A percentile compares a stretch with the other conserved stretches of the same genome.
phyloP scores from a whole-genome alignment of 2,329 filamentous ascomycete species.

The Colletotrichum sojae region DNA sequence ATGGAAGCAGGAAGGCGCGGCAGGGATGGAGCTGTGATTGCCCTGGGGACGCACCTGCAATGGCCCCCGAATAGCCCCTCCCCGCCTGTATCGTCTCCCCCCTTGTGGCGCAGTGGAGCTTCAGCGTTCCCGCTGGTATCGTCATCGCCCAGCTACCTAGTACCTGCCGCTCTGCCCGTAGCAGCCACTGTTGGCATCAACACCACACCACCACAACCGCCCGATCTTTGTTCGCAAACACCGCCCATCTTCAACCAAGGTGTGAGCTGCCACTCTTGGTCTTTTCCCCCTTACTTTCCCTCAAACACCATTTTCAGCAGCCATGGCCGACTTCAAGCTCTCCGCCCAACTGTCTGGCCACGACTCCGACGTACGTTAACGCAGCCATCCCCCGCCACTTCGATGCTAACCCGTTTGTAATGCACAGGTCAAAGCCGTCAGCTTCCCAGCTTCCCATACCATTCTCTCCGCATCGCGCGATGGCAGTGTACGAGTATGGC shows the following conservation, averaged over 20 bases:
- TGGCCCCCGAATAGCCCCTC: neutral
- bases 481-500: constrained; percentile 91
- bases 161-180: neutral
- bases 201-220: neutral
- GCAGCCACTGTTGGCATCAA: neutral
- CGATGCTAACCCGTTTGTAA: constrained; percentile 13
- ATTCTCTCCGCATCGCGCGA: constrained; percentile 92
- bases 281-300: neutral
- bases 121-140: constrained; percentile 34
- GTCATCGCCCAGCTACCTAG: constrained; percentile 35
- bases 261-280: constrained; percentile 19
- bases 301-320: constrained; percentile 3
- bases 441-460: constrained; percentile 79
- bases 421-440: constrained; percentile 85
- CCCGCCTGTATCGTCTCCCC: constrained; percentile 10
- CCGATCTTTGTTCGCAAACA: neutral
- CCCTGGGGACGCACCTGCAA: constrained; percentile 22
- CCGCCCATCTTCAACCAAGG: constrained; percentile 10
- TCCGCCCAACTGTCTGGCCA: constrained; percentile 92
- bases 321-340: constrained; percentile 90
- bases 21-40: constrained; percentile 38
- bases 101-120: constrained; percentile 39
- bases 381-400: constrained; percentile 20
- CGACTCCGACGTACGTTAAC: constrained; percentile 85
- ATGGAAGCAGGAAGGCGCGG: constrained; percentile 29